phyloP scores from a whole-genome alignment of 805 yeast genomes.

The Phaffomyces antillensis region DNA sequence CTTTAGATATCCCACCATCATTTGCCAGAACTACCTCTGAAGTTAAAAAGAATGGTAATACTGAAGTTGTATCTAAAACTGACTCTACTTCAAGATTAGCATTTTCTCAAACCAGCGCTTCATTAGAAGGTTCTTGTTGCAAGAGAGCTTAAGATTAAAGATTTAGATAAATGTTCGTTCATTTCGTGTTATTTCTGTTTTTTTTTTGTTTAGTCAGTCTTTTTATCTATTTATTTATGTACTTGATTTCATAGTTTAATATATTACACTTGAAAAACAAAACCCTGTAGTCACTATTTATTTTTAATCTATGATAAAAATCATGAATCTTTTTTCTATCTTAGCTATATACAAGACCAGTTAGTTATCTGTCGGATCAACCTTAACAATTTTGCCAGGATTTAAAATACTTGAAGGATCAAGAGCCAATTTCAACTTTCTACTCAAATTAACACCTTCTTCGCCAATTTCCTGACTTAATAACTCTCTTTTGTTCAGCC shows the following conservation, averaged over 20 bases:
- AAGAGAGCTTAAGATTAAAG: slow-evolving; percentile 1
- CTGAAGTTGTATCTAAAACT: slow-evolving; percentile 34
- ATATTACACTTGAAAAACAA: too few relatives aligned
- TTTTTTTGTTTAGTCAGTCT: too few relatives aligned
- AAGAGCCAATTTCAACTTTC: slow-evolving; percentile 57
- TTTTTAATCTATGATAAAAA: too few relatives aligned
- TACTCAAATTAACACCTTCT: slow-evolving; percentile 59
- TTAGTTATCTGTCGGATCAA: slow-evolving; percentile 37
- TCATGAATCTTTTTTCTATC: too few relatives aligned
- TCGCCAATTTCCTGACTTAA: slow-evolving; percentile 55
- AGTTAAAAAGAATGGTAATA: slow-evolving; percentile 27
- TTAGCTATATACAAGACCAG: too few relatives aligned
- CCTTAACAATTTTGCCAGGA: slow-evolving; percentile 67
- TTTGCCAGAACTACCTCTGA: slow-evolving; percentile 41
- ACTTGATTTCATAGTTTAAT: too few relatives aligned
- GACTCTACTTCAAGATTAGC: slow-evolving; percentile 49
- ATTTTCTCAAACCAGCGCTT: slow-evolving; percentile 24
- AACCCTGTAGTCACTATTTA: too few relatives aligned
- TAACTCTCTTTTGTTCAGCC: slow-evolving; percentile 59
- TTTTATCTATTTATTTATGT: too few relatives aligned
- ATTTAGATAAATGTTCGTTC: neutral
- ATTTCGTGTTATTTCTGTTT: too few relatives aligned
- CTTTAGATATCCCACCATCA: slow-evolving; percentile 66
- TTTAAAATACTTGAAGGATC: slow-evolving; percentile 67
- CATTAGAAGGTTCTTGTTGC: slow-evolving; percentile 16